These are phyloP conservation scores for Nakazawaea peltata DNA, from an alignment of 805 yeast genomes.

Conservation along the genomic window DNA sequence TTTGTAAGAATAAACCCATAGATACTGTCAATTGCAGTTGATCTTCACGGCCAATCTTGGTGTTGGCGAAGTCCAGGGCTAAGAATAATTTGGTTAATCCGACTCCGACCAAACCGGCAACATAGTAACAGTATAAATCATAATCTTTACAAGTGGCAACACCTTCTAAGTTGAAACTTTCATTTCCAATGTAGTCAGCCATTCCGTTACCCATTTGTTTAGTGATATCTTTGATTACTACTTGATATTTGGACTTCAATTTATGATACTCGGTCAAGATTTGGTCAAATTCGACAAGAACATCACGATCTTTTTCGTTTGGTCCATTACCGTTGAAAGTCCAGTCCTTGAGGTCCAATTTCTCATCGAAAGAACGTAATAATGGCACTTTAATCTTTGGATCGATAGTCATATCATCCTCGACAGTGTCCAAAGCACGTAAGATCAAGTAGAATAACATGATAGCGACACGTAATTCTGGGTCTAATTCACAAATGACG, in stretches of 20 bases:
- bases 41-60: conserved; percentile 31
- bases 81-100: conserved; percentile 83
- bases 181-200: conserved; percentile 86
- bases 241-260: conserved; percentile 70
- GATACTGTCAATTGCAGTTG: conserved; percentile 58
- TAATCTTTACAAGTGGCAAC: conserved; percentile 73
- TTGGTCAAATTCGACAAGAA: conserved; percentile 69
- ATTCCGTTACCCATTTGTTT: conserved; percentile 92
- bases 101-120: conserved; percentile 97
- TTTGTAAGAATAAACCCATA: conserved; percentile 94
- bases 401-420: conserved; percentile 88
- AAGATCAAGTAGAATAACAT: conserved; percentile 80
- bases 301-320: conserved; percentile 74
- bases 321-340: conserved; percentile 69
- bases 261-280: conserved; percentile 65
- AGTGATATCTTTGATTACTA: conserved; percentile 70
- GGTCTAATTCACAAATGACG: conserved; percentile 85
- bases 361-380: conserved; percentile 57
- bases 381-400: conserved; percentile 66
- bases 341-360: conserved; percentile 65
- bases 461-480: conserved; percentile 75
- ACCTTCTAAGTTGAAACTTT: conserved; percentile 72
- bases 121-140: conserved; percentile 90
- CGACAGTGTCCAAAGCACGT: conserved; percentile 91
- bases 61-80: conserved; percentile 62